Percentiles rank a stretch among this genome's conserved stretches.
These are phyloP conservation scores for Rosa hybrid DNA, from an alignment of 331 rosid species.

Conservation along the genomic window DNA sequence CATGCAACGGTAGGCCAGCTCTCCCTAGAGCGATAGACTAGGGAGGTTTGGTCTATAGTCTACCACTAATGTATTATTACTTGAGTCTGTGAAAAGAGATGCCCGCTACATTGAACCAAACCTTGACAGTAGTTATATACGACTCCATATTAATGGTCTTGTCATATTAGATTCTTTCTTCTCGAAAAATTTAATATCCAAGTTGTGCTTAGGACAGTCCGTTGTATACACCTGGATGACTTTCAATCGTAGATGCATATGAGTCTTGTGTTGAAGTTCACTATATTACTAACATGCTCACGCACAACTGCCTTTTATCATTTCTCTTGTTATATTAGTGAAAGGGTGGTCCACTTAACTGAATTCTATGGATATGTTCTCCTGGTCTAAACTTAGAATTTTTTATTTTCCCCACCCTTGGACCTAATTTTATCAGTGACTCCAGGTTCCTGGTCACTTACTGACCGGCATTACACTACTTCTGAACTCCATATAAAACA, in stretches of 20 bases:
- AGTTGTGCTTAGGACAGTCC: too few relatives aligned
- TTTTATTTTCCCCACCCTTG: not conserved
- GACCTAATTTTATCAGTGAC: not conserved
- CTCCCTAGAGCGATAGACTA: not conserved
- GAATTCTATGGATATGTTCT: not conserved
- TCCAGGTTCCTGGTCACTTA: not conserved
- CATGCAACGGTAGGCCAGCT: not conserved
- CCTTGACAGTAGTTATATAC: not conserved
- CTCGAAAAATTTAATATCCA: not conserved
- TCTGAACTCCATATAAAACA: not conserved
- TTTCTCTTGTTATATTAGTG: too few relatives aligned
- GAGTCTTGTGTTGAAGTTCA: too few relatives aligned
- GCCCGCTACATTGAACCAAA: not conserved
- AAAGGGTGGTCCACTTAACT: constrained; percentile 12
- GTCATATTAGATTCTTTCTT: not conserved
- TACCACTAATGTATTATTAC: not conserved
- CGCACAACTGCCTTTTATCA: not conserved
- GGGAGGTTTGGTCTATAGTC: not conserved
- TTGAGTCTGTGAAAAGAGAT: not conserved
- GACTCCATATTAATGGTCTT: not conserved
- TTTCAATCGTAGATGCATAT: not conserved
- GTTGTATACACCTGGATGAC: not conserved
- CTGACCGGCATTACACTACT: not conserved
- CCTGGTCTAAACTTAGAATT: not conserved
- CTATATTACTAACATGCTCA: not conserved